Base-by-base conservation (phyloP, 495 filamentous ascomycete species). In the Clavariopsis aquatica region DNA sequence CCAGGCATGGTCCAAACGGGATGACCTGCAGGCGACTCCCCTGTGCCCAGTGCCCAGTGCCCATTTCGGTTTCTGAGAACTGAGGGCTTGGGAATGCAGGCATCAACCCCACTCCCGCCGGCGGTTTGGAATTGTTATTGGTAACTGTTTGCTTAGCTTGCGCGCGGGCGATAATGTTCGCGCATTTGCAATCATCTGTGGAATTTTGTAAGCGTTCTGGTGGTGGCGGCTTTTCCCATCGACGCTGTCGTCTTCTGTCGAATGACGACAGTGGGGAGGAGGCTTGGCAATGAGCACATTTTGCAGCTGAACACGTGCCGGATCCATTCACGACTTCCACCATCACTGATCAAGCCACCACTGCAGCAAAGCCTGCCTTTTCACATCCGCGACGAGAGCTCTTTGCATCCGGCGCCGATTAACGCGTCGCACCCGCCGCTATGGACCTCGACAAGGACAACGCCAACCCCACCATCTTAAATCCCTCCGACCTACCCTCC, bases 381-480 rank as follows among this genome's bases (percentile, higher is more conserved):
- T 34, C 51, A 27, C 24, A 4, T 27, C 19, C 41, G 2, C 28
- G 10, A 20, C 46, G 24, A 27, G 7, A 34, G 23, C 15, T 27
- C 17, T 23, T 22, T 47, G 55, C 24, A 29, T 17, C 51, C 20
- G 24, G 52, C 23, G 29, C 46, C 28, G 26, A 19, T 29, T 55
- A 4, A 15, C 27, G 12, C 4, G 51, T 15, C 22, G 34, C 28
- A 15, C 65, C n/a, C 52, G 29, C 52, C 49, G 65, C 57, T 55
- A 77, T 78, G 77, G 73, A 77, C 26, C 75, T 76, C 61, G 81
- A 85, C 72, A 80, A 89, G 43, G 87, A 96, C 65, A 98, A 98
- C 75, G 91, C 87, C 57, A 98, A 98, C 79, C 94, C 94, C 57
- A 96, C 92, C 23, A 92, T 98, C 72, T 81, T 98, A 56, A 94